Conservation (phyloP, 495 filamentous ascomycete species). For the Penicillium manginii region DNA sequence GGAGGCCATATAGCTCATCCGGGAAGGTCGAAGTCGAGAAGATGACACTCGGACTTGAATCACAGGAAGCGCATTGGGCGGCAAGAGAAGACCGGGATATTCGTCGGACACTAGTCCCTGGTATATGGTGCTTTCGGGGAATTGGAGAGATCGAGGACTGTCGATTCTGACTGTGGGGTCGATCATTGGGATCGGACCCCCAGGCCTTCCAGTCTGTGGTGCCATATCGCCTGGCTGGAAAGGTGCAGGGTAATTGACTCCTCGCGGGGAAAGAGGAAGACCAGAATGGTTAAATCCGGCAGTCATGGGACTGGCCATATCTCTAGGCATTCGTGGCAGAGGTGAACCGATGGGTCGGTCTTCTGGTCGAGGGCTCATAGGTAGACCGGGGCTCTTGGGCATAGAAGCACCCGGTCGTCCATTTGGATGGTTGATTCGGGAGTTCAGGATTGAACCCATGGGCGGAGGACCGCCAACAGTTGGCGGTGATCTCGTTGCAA, state of each 20-base stretch:
- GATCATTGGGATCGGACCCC: conserved; percentile 40
- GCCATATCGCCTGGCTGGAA: conserved; percentile 49
- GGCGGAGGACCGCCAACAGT: conserved; percentile 35
- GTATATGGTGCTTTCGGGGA: conserved; percentile 48
- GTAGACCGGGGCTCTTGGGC: conserved; percentile 84
- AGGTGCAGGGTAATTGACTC: conserved; percentile 66
- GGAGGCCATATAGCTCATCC: conserved; percentile 76
- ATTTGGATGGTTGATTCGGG: conserved; percentile 28
- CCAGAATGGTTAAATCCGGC: conserved; percentile 60
- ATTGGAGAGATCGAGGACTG: conserved; percentile 33
- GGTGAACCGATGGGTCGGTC: conserved; percentile 73
- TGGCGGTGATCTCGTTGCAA: conserved; percentile 32
- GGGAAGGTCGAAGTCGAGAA: conserved; percentile 88
- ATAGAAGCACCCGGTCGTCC: conserved; percentile 51
- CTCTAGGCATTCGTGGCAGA: conserved; percentile 64
- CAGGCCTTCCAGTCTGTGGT: conserved; percentile 12
- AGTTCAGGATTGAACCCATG: conserved; percentile 41
- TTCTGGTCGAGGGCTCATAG: conserved; percentile 85
- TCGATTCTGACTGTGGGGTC: conserved; percentile 45
- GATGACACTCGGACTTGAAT: conserved; percentile 87
- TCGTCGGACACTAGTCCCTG: conserved; percentile 78
- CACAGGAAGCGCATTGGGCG: conserved; percentile 88
- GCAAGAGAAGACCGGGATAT: conserved; percentile 79
- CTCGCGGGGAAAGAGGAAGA: conserved; percentile 72
- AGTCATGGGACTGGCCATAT: conserved; percentile 52